Conservation (phyloP, 2,329 filamentous ascomycete genomes). For the Zymoseptoria passerinii region DNA sequence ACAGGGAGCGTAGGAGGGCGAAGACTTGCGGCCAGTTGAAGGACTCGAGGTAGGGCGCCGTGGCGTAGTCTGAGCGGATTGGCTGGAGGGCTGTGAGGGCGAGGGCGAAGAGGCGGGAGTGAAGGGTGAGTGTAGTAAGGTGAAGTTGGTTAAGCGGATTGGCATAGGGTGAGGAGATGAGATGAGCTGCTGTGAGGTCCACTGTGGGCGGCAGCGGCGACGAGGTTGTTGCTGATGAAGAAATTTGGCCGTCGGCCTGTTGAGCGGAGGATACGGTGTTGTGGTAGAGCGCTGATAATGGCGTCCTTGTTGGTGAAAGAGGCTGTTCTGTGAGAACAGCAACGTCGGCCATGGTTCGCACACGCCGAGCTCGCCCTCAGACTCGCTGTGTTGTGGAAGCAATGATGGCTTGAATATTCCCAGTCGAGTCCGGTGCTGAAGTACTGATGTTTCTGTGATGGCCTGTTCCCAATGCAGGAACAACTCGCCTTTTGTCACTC, state of each 20-base stretch:
- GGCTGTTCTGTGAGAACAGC: not conserved
- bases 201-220: not conserved
- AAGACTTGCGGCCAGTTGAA: conserved; percentile 71
- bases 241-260: not conserved
- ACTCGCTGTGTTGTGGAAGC: not conserved
- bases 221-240: not conserved
- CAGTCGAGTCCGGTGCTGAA: not conserved
- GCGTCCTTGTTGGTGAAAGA: not conserved
- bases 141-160: conserved; percentile 63
- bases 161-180: conserved; percentile 60
- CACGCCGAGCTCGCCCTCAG: not conserved
- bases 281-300: not conserved
- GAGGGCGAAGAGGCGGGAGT: conserved; percentile 62
- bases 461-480: not conserved
- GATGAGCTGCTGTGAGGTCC: conserved; percentile 13
- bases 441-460: not conserved
- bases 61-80: conserved; percentile 64
- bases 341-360: not conserved
- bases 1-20: conserved; percentile 45
- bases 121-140: conserved; percentile 55
- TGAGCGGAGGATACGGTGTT: not conserved
- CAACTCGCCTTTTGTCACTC: not conserved
- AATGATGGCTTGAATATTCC: not conserved
- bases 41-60: conserved; percentile 59
- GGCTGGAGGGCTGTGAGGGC: conserved; percentile 59